Evolutionary conservation across 208 protist species (phyloP).

Genomic region (Trypanosoma theileri): DNA sequence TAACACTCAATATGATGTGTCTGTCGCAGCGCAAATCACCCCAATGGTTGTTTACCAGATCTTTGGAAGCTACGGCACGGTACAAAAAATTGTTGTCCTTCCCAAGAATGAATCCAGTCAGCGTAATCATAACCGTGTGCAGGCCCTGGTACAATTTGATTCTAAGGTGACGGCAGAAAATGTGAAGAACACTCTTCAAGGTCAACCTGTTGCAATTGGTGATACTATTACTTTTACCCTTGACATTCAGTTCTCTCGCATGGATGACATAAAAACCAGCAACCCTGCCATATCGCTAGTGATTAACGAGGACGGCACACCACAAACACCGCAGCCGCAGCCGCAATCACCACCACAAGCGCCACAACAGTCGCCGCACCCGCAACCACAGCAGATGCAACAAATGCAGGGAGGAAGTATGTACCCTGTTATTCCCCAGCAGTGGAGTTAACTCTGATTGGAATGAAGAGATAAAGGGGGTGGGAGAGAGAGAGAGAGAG

Average conservation of each 20-base stretch:
- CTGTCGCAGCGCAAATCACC: conserved; percentile 77
- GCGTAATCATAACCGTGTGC: conserved; percentile 89
- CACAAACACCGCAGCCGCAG: conserved; percentile 42
- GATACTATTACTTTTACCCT: conserved; percentile 88
- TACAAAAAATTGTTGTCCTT: conserved; percentile 90
- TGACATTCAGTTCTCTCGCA: conserved; percentile 91
- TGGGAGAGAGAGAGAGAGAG: neutral
- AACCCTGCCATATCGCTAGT: conserved; percentile 81
- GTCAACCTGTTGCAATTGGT: conserved; percentile 88
- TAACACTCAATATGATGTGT: conserved; percentile 92
- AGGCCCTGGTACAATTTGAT: conserved; percentile 92
- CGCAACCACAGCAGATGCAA: conserved; percentile 15
- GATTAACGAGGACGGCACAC: conserved; percentile 69
- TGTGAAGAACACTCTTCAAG: conserved; percentile 90
- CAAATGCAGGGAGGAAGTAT: conserved; percentile 31
- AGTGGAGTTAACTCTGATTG: conserved; percentile 32
- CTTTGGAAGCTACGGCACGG: conserved; percentile 84
- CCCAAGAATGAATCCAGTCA: conserved; percentile 90
- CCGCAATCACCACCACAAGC: neutral
- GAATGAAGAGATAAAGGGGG: neutral
- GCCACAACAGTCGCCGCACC: conserved; percentile 20
- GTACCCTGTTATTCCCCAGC: conserved; percentile 41
- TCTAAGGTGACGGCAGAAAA: conserved; percentile 69
- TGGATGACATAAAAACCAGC: conserved; percentile 90
- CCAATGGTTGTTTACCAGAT: conserved; percentile 92